These are phyloP conservation scores for Patellifolia procumbens DNA, from an alignment of 179 eudicot species.

Conservation along the genomic window DNA sequence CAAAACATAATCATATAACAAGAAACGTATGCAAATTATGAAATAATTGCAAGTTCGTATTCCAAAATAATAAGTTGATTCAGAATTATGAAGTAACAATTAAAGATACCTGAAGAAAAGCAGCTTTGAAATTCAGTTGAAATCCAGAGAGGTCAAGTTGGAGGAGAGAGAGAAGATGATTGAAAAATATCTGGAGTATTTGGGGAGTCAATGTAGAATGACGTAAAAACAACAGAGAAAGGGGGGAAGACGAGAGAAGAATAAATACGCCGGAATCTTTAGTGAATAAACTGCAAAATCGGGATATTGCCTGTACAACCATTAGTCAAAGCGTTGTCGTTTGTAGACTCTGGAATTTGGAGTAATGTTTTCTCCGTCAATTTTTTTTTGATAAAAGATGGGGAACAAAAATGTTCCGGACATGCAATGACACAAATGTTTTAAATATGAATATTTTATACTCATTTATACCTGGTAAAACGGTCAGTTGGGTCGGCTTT, in stretches of 20 bases:
- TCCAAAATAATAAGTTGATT: too few species aligned
- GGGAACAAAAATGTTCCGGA: too few species aligned
- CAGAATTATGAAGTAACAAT: too few species aligned
- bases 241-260: not conserved
- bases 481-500: too few species aligned
- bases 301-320: not conserved
- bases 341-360: too few species aligned
- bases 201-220: not conserved
- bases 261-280: not conserved
- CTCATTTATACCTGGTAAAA: too few species aligned
- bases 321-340: constrained; percentile 6
- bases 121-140: not conserved
- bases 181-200: not conserved
- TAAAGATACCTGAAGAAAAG: not conserved
- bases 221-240: not conserved
- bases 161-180: not conserved
- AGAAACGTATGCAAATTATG: not conserved
- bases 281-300: not conserved
- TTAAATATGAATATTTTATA: too few species aligned
- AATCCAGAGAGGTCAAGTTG: not conserved
- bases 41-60: not conserved
- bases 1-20: not conserved
- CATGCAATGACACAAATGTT: too few species aligned
- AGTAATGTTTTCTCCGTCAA: too few species aligned
- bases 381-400: too few species aligned